phyloP scores from a whole-genome alignment of 345 rosid genomes.

The Sonneratia alba region DNA sequence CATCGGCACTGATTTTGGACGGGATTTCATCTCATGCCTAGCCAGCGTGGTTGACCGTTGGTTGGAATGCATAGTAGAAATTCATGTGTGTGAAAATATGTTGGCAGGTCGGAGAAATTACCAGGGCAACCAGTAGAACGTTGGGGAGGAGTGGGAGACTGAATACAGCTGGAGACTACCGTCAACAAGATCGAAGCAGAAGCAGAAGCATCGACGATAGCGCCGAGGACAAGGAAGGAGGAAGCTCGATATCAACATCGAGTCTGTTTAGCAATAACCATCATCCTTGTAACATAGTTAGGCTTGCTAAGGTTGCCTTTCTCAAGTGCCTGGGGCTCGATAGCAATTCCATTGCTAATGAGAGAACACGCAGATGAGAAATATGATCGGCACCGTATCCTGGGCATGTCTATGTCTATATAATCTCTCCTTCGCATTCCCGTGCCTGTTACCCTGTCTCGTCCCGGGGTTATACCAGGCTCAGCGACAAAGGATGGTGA shows the following conservation, averaged over 20 bases:
- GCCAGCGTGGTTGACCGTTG: no score
- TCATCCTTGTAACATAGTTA: slow-evolving; percentile 41
- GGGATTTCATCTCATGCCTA: no score
- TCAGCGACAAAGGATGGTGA: no score
- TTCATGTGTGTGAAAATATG: background rate
- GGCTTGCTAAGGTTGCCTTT: slow-evolving; percentile 34
- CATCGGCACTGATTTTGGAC: no score
- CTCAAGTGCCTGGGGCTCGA: slow-evolving; percentile 43
- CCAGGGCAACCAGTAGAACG: background rate
- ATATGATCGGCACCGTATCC: background rate
- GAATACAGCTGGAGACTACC: background rate
- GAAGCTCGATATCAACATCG: slow-evolving; percentile 1
- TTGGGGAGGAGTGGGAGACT: background rate
- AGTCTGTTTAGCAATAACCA: background rate
- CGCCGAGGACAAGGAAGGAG: background rate
- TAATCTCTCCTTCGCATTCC: no score
- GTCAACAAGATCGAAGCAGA: background rate
- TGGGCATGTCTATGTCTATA: no score
- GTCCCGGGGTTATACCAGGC: no score
- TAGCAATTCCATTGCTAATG: background rate
- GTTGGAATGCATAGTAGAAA: no score
- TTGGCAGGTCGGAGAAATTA: background rate
- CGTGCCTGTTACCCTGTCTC: no score
- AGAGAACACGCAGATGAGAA: background rate
- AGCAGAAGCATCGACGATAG: background rate